Evolutionary conservation across 768 basidiomycete genomes (phyloP).

Genomic region (Cyathus striatus): DNA sequence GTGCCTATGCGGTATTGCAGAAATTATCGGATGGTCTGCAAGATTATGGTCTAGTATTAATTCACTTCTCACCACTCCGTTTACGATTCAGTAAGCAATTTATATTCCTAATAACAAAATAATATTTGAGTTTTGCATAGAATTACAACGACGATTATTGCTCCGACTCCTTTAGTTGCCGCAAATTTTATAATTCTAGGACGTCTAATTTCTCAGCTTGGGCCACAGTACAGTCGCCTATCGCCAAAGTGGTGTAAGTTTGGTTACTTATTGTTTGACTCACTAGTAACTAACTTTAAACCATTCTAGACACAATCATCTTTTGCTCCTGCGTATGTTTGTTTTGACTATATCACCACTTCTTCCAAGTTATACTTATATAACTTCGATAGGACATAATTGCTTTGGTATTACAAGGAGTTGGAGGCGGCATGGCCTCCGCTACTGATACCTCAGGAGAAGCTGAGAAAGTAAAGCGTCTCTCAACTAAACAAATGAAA

Average conservation of each 20-base stretch:
- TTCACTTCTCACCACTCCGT: conserved; percentile 8
- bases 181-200: conserved; percentile 59
- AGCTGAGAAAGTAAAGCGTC: conserved; percentile 9
- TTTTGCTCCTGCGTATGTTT: conserved; percentile 30
- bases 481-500: not conserved
- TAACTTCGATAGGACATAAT: conserved; percentile 32
- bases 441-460: conserved; percentile 12
- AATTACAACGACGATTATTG: conserved; percentile 46
- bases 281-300: too few species aligned
- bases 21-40: conserved; percentile 16
- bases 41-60: conserved; percentile 13
- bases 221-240: conserved; percentile 40
- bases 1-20: conserved; percentile 13
- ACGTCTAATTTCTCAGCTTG: conserved; percentile 38
- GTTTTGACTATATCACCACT: too few species aligned
- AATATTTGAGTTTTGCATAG: too few species aligned
- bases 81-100: conserved; percentile 13
- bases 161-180: conserved; percentile 52
- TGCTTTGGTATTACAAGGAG: conserved; percentile 49
- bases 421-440: conserved; percentile 47
- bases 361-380: not conserved
- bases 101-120: too few species aligned
- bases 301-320: conserved; percentile 41
- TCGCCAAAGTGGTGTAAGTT: conserved; percentile 31
- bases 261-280: not conserved